Evolutionary conservation across 1,284 basidiomycete species (phyloP).

Genomic region (Apiotrichum montevideense): DNA sequence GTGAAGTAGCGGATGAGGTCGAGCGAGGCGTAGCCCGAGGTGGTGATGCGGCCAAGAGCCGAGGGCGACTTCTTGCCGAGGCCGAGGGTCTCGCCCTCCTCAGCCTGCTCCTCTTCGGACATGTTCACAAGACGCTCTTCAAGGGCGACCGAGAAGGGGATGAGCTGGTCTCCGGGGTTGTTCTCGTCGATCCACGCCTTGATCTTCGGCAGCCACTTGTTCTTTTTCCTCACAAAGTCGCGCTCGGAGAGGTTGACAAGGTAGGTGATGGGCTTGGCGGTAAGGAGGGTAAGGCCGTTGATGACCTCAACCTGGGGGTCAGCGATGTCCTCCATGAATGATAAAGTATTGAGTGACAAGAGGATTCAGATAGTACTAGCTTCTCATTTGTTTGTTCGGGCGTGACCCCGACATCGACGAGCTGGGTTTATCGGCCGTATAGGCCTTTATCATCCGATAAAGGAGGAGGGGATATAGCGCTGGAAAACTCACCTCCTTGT

Average conservation of each 20-base stretch:
- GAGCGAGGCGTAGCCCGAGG: slow-evolving; percentile 78
- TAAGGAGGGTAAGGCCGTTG: slow-evolving; percentile 84
- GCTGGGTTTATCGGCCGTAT: slow-evolving; percentile 66
- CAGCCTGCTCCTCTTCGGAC: slow-evolving; percentile 61
- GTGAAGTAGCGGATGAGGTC: slow-evolving; percentile 97
- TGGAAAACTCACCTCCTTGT: slow-evolving; percentile 77
- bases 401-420: slow-evolving; percentile 65
- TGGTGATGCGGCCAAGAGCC: slow-evolving; percentile 83
- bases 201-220: slow-evolving; percentile 99
- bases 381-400: slow-evolving; percentile 57
- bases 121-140: slow-evolving; percentile 81
- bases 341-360: neutral
- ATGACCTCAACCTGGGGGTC: slow-evolving; percentile 80
- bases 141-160: slow-evolving; percentile 94
- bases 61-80: slow-evolving; percentile 49
- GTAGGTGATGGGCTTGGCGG: slow-evolving; percentile 96
- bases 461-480: neutral
- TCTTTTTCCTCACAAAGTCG: slow-evolving; percentile 96
- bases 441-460: slow-evolving; percentile 70
- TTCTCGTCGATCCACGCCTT: slow-evolving; percentile 97
- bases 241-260: slow-evolving; percentile 95
- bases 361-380: slow-evolving; percentile 16
- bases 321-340: neutral
- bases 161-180: slow-evolving; percentile 92
- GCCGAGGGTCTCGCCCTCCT: slow-evolving; percentile 59